phyloP scores from a whole-genome alignment of 1,139 yeast species.

The Protomyces gravidus region DNA sequence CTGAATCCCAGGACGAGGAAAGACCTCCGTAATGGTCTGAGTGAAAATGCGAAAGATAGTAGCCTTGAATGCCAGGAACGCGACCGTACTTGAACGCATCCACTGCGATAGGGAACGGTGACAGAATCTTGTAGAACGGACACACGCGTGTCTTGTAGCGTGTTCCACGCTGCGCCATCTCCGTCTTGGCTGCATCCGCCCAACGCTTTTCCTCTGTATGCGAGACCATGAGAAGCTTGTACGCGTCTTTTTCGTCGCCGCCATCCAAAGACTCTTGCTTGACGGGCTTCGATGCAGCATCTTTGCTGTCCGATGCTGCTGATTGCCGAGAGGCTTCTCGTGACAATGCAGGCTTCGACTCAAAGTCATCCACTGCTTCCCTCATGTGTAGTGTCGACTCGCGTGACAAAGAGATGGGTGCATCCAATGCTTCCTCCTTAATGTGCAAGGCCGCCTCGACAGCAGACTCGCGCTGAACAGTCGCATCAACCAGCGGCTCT shows the following conservation, averaged over 20 bases:
- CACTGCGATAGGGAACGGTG: constrained; percentile 37
- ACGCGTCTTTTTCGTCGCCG: constrained; percentile 6
- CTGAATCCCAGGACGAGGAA: constrained; percentile 67
- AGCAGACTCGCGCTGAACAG: constrained; percentile 8
- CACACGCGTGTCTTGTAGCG: constrained; percentile 31
- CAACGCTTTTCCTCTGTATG: constrained; percentile 28
- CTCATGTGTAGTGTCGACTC: constrained; percentile 4
- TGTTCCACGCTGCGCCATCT: constrained; percentile 23
- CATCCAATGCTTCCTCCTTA: constrained; percentile 1
- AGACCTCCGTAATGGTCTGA: constrained; percentile 91
- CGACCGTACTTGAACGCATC: constrained; percentile 45
- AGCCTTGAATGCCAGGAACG: constrained; percentile 39
- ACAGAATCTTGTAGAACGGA: constrained; percentile 42
- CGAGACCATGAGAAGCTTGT: constrained; percentile 16
- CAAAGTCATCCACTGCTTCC: constrained; percentile 1
- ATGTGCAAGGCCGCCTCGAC: constrained; percentile 1
- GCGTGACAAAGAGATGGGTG: background rate
- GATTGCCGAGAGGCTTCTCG: background rate
- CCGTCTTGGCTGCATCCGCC: constrained; percentile 24
- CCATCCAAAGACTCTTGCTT: constrained; percentile 1
- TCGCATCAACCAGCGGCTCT: constrained; percentile 12
- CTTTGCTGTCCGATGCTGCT: background rate
- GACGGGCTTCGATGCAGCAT: background rate
- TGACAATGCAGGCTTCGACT: background rate
- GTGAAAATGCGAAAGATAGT: constrained; percentile 68